Evolutionary conservation across 257 asterid species (phyloP), one percentile per base, ranked within the genome.

Genomic region (Nemophila menziesii): DNA sequence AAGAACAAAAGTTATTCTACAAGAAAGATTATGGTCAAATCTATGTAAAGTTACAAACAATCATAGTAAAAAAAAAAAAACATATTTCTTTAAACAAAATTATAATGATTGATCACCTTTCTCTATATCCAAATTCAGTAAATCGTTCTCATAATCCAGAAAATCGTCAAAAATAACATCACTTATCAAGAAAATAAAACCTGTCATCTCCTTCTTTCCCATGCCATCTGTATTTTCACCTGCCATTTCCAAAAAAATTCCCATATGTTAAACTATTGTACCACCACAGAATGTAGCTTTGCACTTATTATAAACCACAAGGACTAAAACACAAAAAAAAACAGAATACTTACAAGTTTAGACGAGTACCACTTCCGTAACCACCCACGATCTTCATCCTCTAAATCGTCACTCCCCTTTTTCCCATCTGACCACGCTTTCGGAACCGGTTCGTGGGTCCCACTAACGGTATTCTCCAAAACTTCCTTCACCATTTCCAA

Each of bases 401-500:
- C 67, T 39, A 48, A 11, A 51, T 82, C 86, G 14, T 48, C 18
- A 6, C 61, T 38, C 65, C 82, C 68, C 69, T 80, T 68, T 54
- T 80, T 78, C 38, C 79, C 71, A 42, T 61, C 68, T 12, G 23
- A 44, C 33, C 24, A 19, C 39, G 43, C 22, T 51, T 44, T 74
- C 65, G 75, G 14, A 17, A 82, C 61, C 5, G 78, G 78, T 50
- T 70, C 73, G 24, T 86, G 84, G 55, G 66, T 52, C 24, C 71
- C 76, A 16, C 71, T 80, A 5, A 45, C 41, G 11, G 81, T 71
- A 16, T 70, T 72, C 59, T 63, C 83, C 5, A 79, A 58, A 16
- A 90, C 80, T 48, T 67, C 73, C 53, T 61, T 65, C 41, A 90
- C 72, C 99, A 85, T 68, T 65, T 67, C 92, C 42, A 64, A 59